phyloP scores from a whole-genome alignment of 768 basidiomycete species.

The Boletus reticuloceps region DNA sequence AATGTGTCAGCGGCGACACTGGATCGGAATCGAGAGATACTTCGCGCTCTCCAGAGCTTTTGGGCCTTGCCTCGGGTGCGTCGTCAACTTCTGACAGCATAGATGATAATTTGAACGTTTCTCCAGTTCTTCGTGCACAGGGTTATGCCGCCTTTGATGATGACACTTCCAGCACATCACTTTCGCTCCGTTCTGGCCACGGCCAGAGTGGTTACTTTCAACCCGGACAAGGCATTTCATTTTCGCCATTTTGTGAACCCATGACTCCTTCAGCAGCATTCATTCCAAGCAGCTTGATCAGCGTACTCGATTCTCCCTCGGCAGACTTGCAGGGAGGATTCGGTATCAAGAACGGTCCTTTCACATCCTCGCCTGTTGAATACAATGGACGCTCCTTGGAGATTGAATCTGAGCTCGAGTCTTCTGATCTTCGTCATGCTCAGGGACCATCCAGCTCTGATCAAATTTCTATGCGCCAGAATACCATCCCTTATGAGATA shows the following conservation, averaged over 20 bases:
- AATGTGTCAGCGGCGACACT: constrained; percentile 4
- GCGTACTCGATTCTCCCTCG: constrained; percentile 49
- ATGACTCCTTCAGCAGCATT: constrained; percentile 43
- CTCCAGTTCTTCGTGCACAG: constrained; percentile 30
- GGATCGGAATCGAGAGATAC: constrained; percentile 14
- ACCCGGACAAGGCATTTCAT: constrained; percentile 29
- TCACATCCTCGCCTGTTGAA: constrained; percentile 44
- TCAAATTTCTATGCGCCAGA: constrained; percentile 23
- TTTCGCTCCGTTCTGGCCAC: constrained; percentile 13
- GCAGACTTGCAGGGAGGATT: constrained; percentile 47
- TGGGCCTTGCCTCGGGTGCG: constrained; percentile 32
- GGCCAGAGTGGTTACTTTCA: constrained; percentile 13
- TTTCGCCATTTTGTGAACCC: constrained; percentile 55
- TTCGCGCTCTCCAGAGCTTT: constrained; percentile 26
- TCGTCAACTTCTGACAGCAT: constrained; percentile 22
- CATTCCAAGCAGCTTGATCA: constrained; percentile 53
- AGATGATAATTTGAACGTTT: constrained; percentile 9
- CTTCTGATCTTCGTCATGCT: constrained; percentile 42
- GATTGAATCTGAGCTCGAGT: constrained; percentile 40
- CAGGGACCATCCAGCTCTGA: constrained; percentile 15
- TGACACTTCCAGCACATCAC: constrained; percentile 31
- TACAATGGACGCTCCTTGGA: constrained; percentile 30
- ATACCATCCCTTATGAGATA: constrained; percentile 36
- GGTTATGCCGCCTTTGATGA: constrained; percentile 43
- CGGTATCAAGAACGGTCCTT: constrained; percentile 14